Base-by-base conservation (phyloP, 1,139 yeast genomes). In the Nakaseomyces delphensis region DNA sequence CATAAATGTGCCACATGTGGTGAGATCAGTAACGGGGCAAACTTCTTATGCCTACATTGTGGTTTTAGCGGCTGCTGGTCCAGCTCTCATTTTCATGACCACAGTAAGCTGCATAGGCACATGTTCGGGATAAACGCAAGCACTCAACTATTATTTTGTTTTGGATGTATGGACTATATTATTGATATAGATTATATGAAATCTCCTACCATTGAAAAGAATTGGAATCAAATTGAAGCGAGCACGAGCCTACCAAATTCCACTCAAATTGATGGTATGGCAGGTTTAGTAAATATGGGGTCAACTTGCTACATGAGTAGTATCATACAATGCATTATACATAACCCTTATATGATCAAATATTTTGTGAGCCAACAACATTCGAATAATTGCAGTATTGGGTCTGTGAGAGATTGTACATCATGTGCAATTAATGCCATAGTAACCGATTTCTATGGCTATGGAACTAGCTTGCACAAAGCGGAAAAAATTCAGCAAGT, bases 251-350 rank as follows among this genome's bases (percentile, higher is more conserved):
- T 69, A n/a, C 93, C 95, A 3, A 60, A 73, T 1, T 70, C 62
- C 52, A 73, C 73, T 39, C 83, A 94, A 0, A 69, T 77, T 2
- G 73, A 79, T 13, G 97, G 96, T 0, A 66, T 91, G 20, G 74
- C 83, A 46, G 98, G 98, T 2, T 77, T 91, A 53, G 80, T 87
- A 43, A 91, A 91, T 60, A 77, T 91, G 76, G 98, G 98, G 0
- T 84, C 97, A 0, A 91, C 98, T 0, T 91, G 98, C 65, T 91
- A 85, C 65, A 89, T 91, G 84, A 83, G 95, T 50, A 84, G 93
- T 31, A 78, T 87, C 14, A 64, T 91, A 36, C 98, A 91, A 65
- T 77, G 94, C 0, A 65, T 89, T 37, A 69, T 91, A 41, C 97
- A 91, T 60, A 89, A 89, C 57, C 97, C 97, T 9, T 70, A 85